Evolutionary conservation across 2,329 filamentous ascomycete species (phyloP).

Genomic region (Aspergillus calidoustus): DNA sequence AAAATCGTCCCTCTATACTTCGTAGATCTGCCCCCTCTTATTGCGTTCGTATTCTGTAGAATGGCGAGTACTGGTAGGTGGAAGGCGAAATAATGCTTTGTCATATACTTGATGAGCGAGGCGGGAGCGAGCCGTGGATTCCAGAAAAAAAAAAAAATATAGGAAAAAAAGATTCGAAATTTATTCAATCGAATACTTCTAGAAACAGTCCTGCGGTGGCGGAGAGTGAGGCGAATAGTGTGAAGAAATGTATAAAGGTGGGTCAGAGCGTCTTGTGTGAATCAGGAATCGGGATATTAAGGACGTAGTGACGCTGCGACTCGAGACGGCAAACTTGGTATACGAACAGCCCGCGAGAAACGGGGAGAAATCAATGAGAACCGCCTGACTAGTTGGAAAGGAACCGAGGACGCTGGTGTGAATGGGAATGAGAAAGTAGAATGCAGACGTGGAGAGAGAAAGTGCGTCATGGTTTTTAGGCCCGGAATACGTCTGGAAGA

Average conservation of each 20-base stretch:
- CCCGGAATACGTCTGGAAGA: slow-evolving; percentile 19
- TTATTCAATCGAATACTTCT: slow-evolving; percentile 3
- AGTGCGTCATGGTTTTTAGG: slow-evolving; percentile 41
- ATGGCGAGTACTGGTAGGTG: background rate
- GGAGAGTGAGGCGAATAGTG: slow-evolving; percentile 9
- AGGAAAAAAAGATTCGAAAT: background rate
- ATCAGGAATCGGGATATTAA: slow-evolving; percentile 8
- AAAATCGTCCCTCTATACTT: slow-evolving; percentile 9
- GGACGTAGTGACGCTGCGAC: background rate
- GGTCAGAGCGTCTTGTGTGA: slow-evolving; percentile 3
- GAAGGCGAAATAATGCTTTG: background rate
- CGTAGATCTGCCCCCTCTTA: background rate
- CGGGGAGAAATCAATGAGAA: slow-evolving; percentile 3
- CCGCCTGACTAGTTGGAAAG: slow-evolving; percentile 13
- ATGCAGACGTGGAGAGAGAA: slow-evolving; percentile 29
- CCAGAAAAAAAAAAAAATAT: background rate
- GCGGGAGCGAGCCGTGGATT: background rate
- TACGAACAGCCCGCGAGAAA: slow-evolving; percentile 4
- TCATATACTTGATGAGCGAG: background rate
- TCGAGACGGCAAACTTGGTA: background rate
- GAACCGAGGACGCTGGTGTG: slow-evolving; percentile 31
- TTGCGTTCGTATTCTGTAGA: background rate
- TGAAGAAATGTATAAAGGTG: slow-evolving; percentile 16
- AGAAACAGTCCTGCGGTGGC: slow-evolving; percentile 12
- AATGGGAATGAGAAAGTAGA: slow-evolving; percentile 30